Conservation (phyloP, 345 rosid species). For the Luvunga scandens region DNA sequence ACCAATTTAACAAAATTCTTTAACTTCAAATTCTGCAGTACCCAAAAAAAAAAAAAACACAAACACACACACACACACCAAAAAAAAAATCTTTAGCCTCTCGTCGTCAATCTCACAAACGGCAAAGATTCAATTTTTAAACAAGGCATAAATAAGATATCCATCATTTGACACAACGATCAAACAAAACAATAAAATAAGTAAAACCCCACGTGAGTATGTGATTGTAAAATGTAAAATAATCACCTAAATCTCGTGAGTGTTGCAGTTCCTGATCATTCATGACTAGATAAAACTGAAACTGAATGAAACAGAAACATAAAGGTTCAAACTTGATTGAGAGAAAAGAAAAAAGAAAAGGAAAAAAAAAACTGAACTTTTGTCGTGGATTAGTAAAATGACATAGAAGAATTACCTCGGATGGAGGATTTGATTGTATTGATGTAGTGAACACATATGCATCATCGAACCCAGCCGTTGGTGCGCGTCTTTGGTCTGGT, state of each 20-base stretch:
- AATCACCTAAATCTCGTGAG: not conserved
- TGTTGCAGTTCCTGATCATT: not conserved
- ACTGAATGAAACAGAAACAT: not conserved
- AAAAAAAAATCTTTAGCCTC: not conserved
- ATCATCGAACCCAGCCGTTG: constrained; percentile 6
- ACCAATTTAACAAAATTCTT: not conserved
- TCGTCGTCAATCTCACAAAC: not conserved
- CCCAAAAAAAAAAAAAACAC: not conserved
- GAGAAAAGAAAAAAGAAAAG: not conserved
- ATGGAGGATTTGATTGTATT: not conserved
- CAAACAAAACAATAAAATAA: not conserved
- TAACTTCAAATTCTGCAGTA: not conserved
- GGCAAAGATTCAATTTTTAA: not conserved
- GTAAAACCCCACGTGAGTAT: not conserved
- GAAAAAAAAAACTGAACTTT: not conserved
- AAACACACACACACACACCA: too few species aligned
- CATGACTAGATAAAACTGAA: not conserved
- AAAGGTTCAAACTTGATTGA: not conserved
- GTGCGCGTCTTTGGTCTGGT: not conserved
- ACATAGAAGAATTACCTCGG: not conserved
- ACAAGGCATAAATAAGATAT: not conserved
- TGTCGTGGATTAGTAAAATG: not conserved
- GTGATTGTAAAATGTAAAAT: not conserved
- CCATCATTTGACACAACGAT: not conserved
- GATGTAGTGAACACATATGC: not conserved